Evolutionary conservation across 768 basidiomycete genomes (phyloP).

Genomic region (Trametes cubensis): DNA sequence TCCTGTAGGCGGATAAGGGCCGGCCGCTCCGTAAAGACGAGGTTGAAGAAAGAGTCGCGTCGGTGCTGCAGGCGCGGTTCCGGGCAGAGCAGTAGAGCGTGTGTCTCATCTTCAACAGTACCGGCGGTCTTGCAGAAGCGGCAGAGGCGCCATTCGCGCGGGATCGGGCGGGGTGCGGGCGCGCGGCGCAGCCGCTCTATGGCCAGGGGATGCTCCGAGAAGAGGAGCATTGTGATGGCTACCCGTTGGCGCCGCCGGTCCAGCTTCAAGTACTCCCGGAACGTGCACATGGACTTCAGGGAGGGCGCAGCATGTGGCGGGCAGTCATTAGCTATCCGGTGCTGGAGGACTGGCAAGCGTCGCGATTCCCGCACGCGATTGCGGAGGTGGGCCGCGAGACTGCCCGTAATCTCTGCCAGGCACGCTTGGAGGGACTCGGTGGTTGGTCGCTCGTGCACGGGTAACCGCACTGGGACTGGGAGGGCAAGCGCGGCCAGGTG

Average conservation of each 20-base stretch:
- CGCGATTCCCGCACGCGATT: background rate
- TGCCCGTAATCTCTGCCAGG: background rate
- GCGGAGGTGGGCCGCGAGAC: background rate
- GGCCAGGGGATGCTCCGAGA: background rate
- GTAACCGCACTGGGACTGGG: background rate
- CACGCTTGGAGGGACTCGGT: background rate
- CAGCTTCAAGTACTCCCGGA: background rate
- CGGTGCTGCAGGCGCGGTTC: background rate
- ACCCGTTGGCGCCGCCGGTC: background rate
- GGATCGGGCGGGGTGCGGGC: background rate
- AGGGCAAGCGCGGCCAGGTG: background rate
- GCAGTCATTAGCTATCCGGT: background rate
- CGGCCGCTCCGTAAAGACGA: background rate
- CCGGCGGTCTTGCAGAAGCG: background rate
- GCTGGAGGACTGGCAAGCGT: no score
- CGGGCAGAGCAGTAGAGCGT: background rate
- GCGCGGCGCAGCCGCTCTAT: background rate
- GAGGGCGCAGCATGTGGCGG: background rate
- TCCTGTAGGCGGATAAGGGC: background rate
- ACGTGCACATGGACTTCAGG: background rate
- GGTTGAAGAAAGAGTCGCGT: background rate
- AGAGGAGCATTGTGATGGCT: background rate
- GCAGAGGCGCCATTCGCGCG: background rate
- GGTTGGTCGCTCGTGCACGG: background rate
- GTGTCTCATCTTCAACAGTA: background rate